A percentile compares a stretch with the other conserved stretches of the same genome.
These are phyloP conservation scores for Verbascum thapsus DNA, from an alignment of 257 asterid genomes.

Conservation along the genomic window DNA sequence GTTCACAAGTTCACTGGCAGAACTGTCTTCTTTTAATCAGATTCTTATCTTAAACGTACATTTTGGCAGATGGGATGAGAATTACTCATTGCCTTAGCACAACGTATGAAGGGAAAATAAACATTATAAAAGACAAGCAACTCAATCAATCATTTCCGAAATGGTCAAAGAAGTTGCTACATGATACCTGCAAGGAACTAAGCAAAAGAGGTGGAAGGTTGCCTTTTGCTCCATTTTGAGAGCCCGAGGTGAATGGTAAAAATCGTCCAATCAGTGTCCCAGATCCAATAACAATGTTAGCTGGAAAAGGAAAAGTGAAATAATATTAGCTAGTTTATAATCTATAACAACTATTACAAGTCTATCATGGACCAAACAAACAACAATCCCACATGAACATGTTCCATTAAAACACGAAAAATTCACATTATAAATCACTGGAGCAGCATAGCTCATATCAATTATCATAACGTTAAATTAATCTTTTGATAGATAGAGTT, in stretches of 20 bases:
- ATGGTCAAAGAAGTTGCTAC: not conserved
- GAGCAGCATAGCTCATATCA: too few relatives aligned
- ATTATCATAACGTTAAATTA: not conserved
- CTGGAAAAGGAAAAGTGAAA: constrained; percentile 29
- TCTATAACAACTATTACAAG: not conserved
- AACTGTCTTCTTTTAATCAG: too few relatives aligned
- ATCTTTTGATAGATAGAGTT: not conserved
- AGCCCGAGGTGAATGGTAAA: constrained; percentile 42
- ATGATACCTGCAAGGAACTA: constrained; percentile 61
- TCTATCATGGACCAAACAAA: not conserved
- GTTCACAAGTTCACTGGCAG: too few relatives aligned
- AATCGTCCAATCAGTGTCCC: constrained; percentile 62
- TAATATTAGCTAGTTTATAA: not conserved
- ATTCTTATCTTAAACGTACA: too few relatives aligned
- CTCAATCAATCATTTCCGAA: not conserved
- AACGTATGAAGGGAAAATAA: not conserved
- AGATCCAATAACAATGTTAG: constrained; percentile 55
- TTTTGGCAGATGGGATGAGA: too few relatives aligned
- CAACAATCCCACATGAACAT: not conserved
- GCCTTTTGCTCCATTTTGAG: constrained; percentile 35
- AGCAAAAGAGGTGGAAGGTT: constrained; percentile 43
- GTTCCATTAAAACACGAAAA: not conserved
- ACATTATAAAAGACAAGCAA: not conserved
- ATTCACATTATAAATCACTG: not conserved
- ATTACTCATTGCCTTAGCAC: not conserved